phyloP scores from a whole-genome alignment of 192 early-diverging fungal genomes.

The Lunasporangiospora selenospora region DNA sequence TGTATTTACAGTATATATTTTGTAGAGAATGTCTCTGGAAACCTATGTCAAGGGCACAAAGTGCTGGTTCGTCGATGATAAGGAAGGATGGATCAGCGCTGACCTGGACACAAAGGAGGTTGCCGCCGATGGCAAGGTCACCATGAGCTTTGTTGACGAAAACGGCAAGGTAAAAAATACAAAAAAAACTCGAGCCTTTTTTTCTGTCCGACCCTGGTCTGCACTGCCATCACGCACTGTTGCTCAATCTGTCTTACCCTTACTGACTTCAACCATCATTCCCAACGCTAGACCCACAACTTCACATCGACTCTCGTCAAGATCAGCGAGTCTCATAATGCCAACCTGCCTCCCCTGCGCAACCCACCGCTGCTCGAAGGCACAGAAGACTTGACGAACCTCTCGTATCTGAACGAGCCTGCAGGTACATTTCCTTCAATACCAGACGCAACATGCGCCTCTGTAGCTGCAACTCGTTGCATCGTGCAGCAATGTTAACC shows the following conservation, averaged over 20 bases:
- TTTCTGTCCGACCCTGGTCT: not conserved
- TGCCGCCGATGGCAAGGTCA: conserved; percentile 61
- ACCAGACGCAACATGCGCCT: too few species aligned
- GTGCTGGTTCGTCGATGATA: conserved; percentile 90
- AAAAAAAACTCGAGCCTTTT: not conserved
- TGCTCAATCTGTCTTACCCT: conserved; percentile 1
- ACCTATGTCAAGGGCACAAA: conserved; percentile 75
- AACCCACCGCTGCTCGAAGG: conserved; percentile 92
- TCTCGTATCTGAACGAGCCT: conserved; percentile 96
- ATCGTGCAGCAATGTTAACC: not conserved
- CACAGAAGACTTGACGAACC: conserved; percentile 91
- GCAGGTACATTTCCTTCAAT: too few species aligned
- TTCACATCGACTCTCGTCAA: conserved; percentile 77
- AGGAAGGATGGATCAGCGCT: conserved; percentile 87
- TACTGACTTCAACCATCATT: too few species aligned
- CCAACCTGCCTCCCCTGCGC: conserved; percentile 86
- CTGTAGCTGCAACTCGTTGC: too few species aligned
- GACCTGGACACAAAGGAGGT: conserved; percentile 61
- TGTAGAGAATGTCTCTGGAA: conserved; percentile 55
- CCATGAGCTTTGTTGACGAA: conserved; percentile 68
- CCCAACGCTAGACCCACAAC: conserved; percentile 73
- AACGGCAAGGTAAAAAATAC: conserved; percentile 54
- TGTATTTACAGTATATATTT: conserved; percentile 14
- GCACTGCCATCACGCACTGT: not conserved
- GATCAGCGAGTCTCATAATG: conserved; percentile 69